A percentile compares a stretch with the other conserved stretches of the same genome.
These are phyloP conservation scores for Posidonia oceanica DNA, from an alignment of 116 monocot genomes.

Conservation along the genomic window DNA sequence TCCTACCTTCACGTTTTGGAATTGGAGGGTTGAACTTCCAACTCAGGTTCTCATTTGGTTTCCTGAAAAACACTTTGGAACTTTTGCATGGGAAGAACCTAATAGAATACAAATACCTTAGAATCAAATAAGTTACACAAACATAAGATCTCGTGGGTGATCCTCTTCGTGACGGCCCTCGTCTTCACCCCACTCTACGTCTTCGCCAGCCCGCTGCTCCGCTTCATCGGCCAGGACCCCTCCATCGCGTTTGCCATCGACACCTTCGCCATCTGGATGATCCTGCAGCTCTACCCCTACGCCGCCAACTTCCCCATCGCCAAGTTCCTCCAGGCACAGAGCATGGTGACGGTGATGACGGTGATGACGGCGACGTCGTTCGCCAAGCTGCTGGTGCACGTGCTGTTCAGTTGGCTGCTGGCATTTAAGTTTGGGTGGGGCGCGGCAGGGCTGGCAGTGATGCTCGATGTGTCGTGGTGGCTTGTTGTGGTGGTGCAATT, in stretches of 20 bases:
- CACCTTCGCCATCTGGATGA: slow-evolving; percentile 42
- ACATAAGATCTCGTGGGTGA: too few species aligned
- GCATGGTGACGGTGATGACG: slow-evolving; percentile 53
- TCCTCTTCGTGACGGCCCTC: too few species aligned
- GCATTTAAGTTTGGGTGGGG: slow-evolving; percentile 28
- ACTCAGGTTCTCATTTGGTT: too few species aligned
- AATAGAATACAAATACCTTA: slow-evolving; percentile 14
- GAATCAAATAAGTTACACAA: too few species aligned
- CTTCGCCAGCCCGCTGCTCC: slow-evolving; percentile 18
- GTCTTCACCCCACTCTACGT: neutral
- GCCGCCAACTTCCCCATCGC: slow-evolving; percentile 15
- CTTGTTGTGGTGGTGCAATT: slow-evolving; percentile 32
- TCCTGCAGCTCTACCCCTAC: slow-evolving; percentile 65
- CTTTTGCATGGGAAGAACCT: slow-evolving; percentile 11
- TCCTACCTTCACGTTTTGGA: too few species aligned
- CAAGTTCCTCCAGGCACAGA: slow-evolving; percentile 47
- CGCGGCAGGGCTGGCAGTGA: slow-evolving; percentile 32
- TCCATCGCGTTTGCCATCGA: slow-evolving; percentile 38
- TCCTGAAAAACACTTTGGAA: slow-evolving; percentile 54
- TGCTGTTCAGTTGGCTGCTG: slow-evolving; percentile 48
- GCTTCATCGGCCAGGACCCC: slow-evolving; percentile 27
- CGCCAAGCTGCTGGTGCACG: slow-evolving; percentile 25
- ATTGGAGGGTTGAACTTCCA: too few species aligned
- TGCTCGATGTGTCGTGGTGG: slow-evolving; percentile 57
- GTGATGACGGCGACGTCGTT: slow-evolving; percentile 33